Evolutionary conservation across 768 basidiomycete species (phyloP).

Genomic region (Amylocystis lapponica): DNA sequence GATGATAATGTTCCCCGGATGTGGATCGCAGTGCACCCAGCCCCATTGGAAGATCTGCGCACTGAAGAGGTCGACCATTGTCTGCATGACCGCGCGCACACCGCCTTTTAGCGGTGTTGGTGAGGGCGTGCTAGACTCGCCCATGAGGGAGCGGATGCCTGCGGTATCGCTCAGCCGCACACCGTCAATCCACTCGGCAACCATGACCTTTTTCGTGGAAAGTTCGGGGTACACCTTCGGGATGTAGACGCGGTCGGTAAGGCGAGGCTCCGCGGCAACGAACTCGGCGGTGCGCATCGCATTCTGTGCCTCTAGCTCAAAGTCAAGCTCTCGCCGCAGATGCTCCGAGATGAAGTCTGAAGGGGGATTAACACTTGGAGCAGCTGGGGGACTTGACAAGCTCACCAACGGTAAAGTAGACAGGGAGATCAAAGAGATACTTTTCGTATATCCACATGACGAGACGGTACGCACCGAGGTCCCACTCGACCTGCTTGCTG

Average conservation of each 20-base stretch:
- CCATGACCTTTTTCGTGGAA: slow-evolving; percentile 74
- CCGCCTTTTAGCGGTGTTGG: slow-evolving; percentile 47
- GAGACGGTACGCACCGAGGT: slow-evolving; percentile 59
- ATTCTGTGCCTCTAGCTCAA: slow-evolving; percentile 73
- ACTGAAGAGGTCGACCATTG: slow-evolving; percentile 82
- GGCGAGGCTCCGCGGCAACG: slow-evolving; percentile 63
- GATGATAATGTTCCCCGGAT: slow-evolving; percentile 76
- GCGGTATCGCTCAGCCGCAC: slow-evolving; percentile 63
- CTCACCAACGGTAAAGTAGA: slow-evolving; percentile 73
- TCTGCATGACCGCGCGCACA: slow-evolving; percentile 65
- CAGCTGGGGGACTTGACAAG: slow-evolving; percentile 7
- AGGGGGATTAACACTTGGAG: neutral
- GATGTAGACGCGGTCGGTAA: slow-evolving; percentile 69
- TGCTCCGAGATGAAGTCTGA: slow-evolving; percentile 76
- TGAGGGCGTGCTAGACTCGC: slow-evolving; percentile 27
- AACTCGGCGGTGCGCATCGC: slow-evolving; percentile 63
- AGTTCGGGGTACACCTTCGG: slow-evolving; percentile 69
- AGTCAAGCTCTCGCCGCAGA: slow-evolving; percentile 79
- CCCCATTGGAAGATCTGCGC: slow-evolving; percentile 93
- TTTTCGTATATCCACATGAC: slow-evolving; percentile 80
- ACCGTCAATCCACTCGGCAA: slow-evolving; percentile 82
- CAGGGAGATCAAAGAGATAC: slow-evolving; percentile 81
- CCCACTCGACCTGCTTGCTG: slow-evolving; percentile 80
- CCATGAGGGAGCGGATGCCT: slow-evolving; percentile 54
- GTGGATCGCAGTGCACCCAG: slow-evolving; percentile 76